These are phyloP conservation scores for Lactarius evosmus DNA, from an alignment of 768 basidiomycete genomes.

Conservation along the genomic window DNA sequence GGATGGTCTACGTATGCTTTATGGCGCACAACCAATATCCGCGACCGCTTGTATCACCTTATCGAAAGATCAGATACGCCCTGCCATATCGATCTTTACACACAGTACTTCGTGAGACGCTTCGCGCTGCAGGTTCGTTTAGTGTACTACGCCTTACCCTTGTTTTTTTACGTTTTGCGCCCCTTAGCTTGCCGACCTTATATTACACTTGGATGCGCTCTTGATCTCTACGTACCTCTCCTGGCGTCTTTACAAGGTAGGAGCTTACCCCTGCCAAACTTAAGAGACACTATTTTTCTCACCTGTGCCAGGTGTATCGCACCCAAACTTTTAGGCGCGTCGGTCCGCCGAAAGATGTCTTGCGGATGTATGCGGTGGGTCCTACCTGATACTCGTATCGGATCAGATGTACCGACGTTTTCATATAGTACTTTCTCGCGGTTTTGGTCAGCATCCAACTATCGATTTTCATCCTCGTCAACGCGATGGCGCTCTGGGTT, in stretches of 20 bases:
- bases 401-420: not conserved
- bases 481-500: slow-evolving; percentile 54
- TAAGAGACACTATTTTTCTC: not conserved
- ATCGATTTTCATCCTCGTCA: slow-evolving; percentile 48
- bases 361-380: slow-evolving; percentile 48
- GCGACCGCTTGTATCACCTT: slow-evolving; percentile 38
- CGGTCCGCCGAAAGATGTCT: slow-evolving; percentile 50
- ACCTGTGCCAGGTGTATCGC: slow-evolving; percentile 41
- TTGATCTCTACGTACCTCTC: slow-evolving; percentile 44
- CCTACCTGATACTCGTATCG: slow-evolving; percentile 17
- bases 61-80: slow-evolving; percentile 42
- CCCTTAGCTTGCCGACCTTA: slow-evolving; percentile 47
- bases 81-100: slow-evolving; percentile 49
- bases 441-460: slow-evolving; percentile 54
- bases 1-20: slow-evolving; percentile 51
- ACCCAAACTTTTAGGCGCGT: slow-evolving; percentile 49
- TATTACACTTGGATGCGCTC: slow-evolving; percentile 45
- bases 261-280: not conserved
- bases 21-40: slow-evolving; percentile 43
- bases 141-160: not conserved
- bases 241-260: slow-evolving; percentile 44
- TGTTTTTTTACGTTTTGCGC: not conserved
- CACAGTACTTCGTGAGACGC: slow-evolving; percentile 43
- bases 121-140: slow-evolving; percentile 42
- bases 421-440: slow-evolving; percentile 50